Evolutionary conservation across 257 asterid species (phyloP).

Genomic region (Solanum paucissectum): DNA sequence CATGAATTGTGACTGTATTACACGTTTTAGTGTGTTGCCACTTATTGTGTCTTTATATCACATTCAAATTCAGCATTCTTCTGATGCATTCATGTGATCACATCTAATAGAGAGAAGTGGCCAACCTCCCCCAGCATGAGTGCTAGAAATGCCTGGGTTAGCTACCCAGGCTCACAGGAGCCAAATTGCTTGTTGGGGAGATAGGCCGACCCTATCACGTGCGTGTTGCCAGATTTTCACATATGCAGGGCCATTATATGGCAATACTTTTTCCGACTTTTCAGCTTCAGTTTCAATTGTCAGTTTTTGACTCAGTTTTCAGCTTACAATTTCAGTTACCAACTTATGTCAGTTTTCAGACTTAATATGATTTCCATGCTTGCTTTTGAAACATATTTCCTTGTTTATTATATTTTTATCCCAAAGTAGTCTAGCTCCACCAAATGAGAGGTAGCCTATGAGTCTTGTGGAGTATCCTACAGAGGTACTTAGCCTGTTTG

Average conservation of each 20-base stretch:
- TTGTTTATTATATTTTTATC: not conserved
- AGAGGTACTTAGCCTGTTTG: not conserved
- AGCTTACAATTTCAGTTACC: not conserved
- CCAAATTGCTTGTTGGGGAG: not conserved
- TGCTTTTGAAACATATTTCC: not conserved
- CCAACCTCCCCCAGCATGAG: not conserved
- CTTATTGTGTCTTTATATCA: not conserved
- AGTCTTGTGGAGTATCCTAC: not conserved
- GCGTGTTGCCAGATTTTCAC: not conserved
- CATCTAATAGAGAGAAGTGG: not conserved
- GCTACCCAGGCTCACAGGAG: not conserved
- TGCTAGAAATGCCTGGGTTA: not conserved
- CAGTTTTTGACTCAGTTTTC: not conserved
- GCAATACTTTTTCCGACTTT: not conserved
- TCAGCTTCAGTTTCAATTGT: not conserved
- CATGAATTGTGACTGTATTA: not conserved
- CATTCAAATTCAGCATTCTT: not conserved
- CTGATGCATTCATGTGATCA: not conserved
- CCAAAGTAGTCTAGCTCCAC: not conserved
- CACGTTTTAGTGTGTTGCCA: not conserved
- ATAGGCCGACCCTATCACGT: not conserved
- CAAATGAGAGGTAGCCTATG: not conserved
- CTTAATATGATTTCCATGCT: not conserved
- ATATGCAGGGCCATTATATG: not conserved
- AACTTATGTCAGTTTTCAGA: not conserved